These are phyloP conservation scores for Hibiscus syriacus DNA, from an alignment of 345 rosid genomes.

Conservation along the genomic window DNA sequence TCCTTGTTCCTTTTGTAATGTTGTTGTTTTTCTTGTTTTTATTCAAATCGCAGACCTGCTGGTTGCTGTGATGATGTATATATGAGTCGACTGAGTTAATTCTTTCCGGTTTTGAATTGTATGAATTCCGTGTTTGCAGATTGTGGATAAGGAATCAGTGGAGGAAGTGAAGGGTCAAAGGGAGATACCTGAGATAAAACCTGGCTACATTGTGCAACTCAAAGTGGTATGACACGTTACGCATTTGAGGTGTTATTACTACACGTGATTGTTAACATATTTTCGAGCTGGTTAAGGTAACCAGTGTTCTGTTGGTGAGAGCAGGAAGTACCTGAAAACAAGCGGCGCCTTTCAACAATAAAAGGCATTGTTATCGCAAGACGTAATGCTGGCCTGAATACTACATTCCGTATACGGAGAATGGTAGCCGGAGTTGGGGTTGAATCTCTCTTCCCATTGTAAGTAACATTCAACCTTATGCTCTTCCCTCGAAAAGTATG, in stretches of 20 bases:
- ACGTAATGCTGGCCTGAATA: slow-evolving; percentile 78
- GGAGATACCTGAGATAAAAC: slow-evolving; percentile 78
- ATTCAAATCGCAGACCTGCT: not conserved
- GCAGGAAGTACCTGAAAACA: slow-evolving; percentile 96
- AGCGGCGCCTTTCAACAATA: slow-evolving; percentile 66
- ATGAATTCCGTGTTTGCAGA: slow-evolving; percentile 34
- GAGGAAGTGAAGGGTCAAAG: slow-evolving; percentile 56
- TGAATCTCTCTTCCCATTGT: slow-evolving; percentile 85
- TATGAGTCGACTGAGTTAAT: not conserved
- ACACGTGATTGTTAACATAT: not conserved
- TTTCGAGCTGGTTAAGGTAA: not conserved
- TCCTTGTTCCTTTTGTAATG: slow-evolving; percentile 1
- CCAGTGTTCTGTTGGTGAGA: slow-evolving; percentile 8
- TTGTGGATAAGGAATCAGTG: slow-evolving; percentile 77
- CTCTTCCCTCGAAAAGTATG: not conserved
- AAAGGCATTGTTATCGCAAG: slow-evolving; percentile 90
- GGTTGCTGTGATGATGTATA: not conserved
- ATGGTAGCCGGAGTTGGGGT: slow-evolving; percentile 91
- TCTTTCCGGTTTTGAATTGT: not conserved
- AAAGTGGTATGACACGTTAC: slow-evolving; percentile 56
- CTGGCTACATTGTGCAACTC: slow-evolving; percentile 78
- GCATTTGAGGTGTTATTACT: not conserved
- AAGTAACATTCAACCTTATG: slow-evolving; percentile 26
- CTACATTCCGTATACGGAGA: slow-evolving; percentile 89
- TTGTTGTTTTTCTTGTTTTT: not conserved